These are phyloP conservation scores for Discostella stelligera DNA, from an alignment of 352 stramenopile species.

Conservation along the genomic window DNA sequence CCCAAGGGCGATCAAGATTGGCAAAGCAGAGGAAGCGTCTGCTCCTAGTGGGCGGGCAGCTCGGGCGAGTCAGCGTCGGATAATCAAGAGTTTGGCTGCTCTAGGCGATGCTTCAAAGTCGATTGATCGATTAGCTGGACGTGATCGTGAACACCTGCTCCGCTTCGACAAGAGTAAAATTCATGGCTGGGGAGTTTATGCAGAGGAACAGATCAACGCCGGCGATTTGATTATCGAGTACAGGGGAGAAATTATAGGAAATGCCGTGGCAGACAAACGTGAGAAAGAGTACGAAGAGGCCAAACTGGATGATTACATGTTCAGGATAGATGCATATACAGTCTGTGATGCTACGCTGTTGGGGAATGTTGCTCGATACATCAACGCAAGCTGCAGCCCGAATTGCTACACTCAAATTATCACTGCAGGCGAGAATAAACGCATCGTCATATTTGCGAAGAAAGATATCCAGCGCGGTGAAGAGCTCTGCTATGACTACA, in stretches of 20 bases:
- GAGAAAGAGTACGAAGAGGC: slow-evolving; percentile 92
- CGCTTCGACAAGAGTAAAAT: slow-evolving; percentile 83
- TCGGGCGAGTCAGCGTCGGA: slow-evolving; percentile 68
- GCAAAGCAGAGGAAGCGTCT: slow-evolving; percentile 52
- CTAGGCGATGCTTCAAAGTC: slow-evolving; percentile 42
- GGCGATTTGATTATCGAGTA: slow-evolving; percentile 97
- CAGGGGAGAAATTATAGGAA: slow-evolving; percentile 88
- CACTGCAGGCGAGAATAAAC: slow-evolving; percentile 89
- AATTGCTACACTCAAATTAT: slow-evolving; percentile 94
- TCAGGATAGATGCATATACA: slow-evolving; percentile 90
- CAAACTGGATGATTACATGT: slow-evolving; percentile 97
- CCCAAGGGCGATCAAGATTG: slow-evolving; percentile 32
- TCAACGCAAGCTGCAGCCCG: slow-evolving; percentile 93
- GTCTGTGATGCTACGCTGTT: slow-evolving; percentile 84
- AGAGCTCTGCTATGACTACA: slow-evolving; percentile 95
- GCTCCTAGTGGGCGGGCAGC: slow-evolving; percentile 50
- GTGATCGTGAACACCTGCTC: slow-evolving; percentile 62
- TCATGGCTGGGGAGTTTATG: slow-evolving; percentile 95
- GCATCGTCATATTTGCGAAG: slow-evolving; percentile 93
- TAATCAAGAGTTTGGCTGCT: slow-evolving; percentile 61
- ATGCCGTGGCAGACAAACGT: slow-evolving; percentile 90
- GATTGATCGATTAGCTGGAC: slow-evolving; percentile 65
- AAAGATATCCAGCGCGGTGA: slow-evolving; percentile 87
- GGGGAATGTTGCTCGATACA: slow-evolving; percentile 90
- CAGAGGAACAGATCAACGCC: slow-evolving; percentile 90